phyloP scores from a whole-genome alignment of 164 flowering plant genomes.

The Sextonia rubra region DNA sequence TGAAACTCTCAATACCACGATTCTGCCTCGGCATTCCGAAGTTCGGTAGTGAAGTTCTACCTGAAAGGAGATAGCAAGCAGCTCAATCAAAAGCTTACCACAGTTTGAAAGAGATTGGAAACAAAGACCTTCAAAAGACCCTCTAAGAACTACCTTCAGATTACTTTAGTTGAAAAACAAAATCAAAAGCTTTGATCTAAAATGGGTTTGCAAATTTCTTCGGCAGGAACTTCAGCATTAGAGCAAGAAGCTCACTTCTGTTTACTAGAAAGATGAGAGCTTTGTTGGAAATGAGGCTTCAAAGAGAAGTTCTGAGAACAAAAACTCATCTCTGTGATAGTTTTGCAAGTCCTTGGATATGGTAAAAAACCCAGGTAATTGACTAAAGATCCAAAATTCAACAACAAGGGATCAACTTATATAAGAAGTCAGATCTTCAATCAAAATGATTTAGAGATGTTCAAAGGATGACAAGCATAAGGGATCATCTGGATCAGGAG shows the following conservation, averaged over 20 bases:
- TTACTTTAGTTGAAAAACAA: background rate
- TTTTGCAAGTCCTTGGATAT: no score
- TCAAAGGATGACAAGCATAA: background rate
- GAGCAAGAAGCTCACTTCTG: no score
- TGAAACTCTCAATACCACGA: constrained; percentile 32
- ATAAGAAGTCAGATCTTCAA: background rate
- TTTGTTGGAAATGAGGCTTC: no score
- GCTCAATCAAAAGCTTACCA: background rate
- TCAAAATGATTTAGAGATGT: background rate
- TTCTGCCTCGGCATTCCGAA: constrained; percentile 51
- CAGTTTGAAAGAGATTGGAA: background rate
- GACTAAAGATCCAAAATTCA: background rate
- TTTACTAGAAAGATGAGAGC: no score
- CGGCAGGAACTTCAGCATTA: no score
- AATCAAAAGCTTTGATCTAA: background rate
- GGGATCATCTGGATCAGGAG: background rate
- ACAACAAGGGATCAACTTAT: background rate
- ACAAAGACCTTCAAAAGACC: background rate
- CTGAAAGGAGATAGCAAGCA: background rate
- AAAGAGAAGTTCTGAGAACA: no score
- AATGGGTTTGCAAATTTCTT: background rate
- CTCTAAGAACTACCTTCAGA: background rate
- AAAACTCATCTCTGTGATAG: no score
- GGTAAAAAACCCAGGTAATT: no score
- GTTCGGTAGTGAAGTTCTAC: background rate